Base-by-base conservation (phyloP, 225 moss, liverwort and hornwort species). In the Ulota crispa region DNA sequence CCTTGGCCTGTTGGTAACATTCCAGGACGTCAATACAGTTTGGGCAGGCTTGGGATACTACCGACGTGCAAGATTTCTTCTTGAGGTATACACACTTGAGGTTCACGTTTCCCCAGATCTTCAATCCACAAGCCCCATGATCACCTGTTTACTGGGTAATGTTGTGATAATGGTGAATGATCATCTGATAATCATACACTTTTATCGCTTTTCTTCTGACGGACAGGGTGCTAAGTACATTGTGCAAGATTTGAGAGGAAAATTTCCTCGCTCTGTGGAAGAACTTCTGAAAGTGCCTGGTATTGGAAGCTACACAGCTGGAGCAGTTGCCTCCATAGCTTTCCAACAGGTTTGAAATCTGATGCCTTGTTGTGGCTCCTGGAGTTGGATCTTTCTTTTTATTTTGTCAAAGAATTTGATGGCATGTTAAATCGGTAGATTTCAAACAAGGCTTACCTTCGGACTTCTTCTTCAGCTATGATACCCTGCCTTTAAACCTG, bases 41-140 rank as follows among this genome's bases (percentile, higher is more conserved):
- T 99, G 99, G 99, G 99, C 99, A 81, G 99, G 98, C 55, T 85
- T 99, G 82, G 99, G 99, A 63, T 99, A 99, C 88, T 99, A 99
- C 70, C 83, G 99, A 66, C 92, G 99, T 62, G 99, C 99, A 59
- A 86, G 91, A 26, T 95, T 91, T 85, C 95, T 98, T 81, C 93
- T 95, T 59, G 99, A 99, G 99, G 99, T 99, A 72, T 70, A 61
- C 31, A 55, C 63, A 59, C 62, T 37, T 64, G 70, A 30, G 75
- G 42, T 3, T 71, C 23, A 30, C 26, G 20, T 34, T 72, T 64
- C 64, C 56, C 73, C 85, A 73, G 64, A 60, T 73, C 68, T 37
- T 26, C 5, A 67, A 57, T 77, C 47, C 20, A 56, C 12, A 50
- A 34, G 55, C 34, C 26, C 23, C 24, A 9, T 41, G 67, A 55